These are phyloP conservation scores for Hypoxylon fragiforme DNA, from an alignment of 495 filamentous ascomycete species.

Conservation along the genomic window DNA sequence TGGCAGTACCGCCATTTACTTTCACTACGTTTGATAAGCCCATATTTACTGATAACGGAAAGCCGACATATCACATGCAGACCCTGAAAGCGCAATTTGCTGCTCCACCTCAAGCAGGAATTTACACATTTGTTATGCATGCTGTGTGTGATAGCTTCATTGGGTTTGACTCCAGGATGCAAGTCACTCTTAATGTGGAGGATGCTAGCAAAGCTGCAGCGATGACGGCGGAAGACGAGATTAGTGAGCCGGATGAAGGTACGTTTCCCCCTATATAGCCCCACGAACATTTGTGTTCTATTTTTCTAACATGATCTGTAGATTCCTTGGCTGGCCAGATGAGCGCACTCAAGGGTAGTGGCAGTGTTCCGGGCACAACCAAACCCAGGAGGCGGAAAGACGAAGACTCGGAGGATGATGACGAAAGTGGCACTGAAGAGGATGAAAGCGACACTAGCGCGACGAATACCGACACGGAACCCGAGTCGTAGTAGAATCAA, in stretches of 20 bases:
- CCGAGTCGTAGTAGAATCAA: conserved; percentile 58
- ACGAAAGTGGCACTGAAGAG: conserved; percentile 88
- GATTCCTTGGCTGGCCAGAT: conserved; percentile 96
- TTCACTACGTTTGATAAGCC: conserved; percentile 89
- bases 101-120: conserved; percentile 87
- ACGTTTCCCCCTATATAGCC: conserved; percentile 40
- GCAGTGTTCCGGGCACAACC: conserved; percentile 53
- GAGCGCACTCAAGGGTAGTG: conserved; percentile 81
- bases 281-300: no score
- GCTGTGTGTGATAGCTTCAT: conserved; percentile 91
- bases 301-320: conserved; percentile 48
- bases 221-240: conserved; percentile 85
- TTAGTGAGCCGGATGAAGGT: conserved; percentile 98
- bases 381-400: conserved; percentile 58
- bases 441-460: conserved; percentile 76
- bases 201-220: conserved; percentile 82
- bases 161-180: conserved; percentile 85
- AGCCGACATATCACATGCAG: conserved; percentile 88
- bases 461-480: conserved; percentile 80
- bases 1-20: conserved; percentile 91
- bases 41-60: conserved; percentile 69
- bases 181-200: conserved; percentile 87
- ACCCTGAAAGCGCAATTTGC: conserved; percentile 98
- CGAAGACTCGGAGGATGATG: conserved; percentile 63
- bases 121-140: conserved; percentile 91